A percentile compares a stretch with the other conserved stretches of the same genome.
These are phyloP conservation scores for Neohortaea acidophila DNA, from an alignment of 495 filamentous ascomycete genomes.

Conservation along the genomic window DNA sequence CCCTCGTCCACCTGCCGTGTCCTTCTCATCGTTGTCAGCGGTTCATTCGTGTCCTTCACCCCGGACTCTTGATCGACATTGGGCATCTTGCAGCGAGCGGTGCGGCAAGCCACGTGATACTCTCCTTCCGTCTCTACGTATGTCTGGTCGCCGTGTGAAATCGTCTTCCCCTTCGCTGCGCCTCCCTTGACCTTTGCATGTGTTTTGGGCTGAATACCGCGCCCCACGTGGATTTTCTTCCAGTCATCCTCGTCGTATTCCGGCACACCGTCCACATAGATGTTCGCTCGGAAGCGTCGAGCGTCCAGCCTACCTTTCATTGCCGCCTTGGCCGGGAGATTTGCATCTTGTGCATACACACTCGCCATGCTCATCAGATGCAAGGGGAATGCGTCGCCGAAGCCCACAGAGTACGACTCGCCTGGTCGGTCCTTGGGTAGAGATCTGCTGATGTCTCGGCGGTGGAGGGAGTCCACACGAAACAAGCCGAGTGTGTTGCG, in stretches of 20 bases:
- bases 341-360: constrained; percentile 42
- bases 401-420: constrained; percentile 63
- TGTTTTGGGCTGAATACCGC: not conserved
- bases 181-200: too few relatives aligned
- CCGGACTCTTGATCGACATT: constrained; percentile 69
- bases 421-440: constrained; percentile 57
- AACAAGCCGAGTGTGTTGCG: constrained; percentile 55
- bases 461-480: constrained; percentile 44
- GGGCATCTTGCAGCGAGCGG: constrained; percentile 61
- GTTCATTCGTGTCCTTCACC: constrained; percentile 52
- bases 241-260: constrained; percentile 64
- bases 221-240: constrained; percentile 53
- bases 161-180: not conserved
- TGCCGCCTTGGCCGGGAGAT: constrained; percentile 11
- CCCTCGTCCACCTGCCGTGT: constrained; percentile 64
- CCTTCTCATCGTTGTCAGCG: constrained; percentile 52
- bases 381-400: constrained; percentile 80
- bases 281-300: constrained; percentile 67
- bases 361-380: constrained; percentile 65
- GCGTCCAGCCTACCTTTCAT: constrained; percentile 37
- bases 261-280: constrained; percentile 51
- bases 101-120: constrained; percentile 54
- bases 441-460: constrained; percentile 56
- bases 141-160: not conserved
- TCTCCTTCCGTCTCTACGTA: constrained; percentile 14